Evolutionary conservation across 2,329 filamentous ascomycete genomes (phyloP), one percentile per base, ranked within the genome.

Genomic region (Xylariaceae sp.): DNA sequence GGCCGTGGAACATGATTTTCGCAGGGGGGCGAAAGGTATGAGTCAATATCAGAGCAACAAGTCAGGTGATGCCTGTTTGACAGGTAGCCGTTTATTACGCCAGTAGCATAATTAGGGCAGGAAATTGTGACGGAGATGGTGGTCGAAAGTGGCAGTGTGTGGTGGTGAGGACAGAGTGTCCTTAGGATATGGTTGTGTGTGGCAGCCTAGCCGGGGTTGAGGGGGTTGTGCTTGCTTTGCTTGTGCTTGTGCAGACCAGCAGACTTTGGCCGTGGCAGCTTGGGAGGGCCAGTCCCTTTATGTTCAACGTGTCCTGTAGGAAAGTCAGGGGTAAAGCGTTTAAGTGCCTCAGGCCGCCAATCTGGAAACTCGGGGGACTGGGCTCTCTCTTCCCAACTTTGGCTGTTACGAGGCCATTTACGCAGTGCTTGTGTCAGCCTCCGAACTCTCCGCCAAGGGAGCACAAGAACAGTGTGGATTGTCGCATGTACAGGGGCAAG

Each of bases 141-240:
- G 22, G 22, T 11, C n/a, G n/a, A n/a, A n/a, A 11, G 22, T 26
- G 22, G 22, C 11, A 26, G 22, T 26, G 22, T n/a, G 22, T 19
- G 13, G 28, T 37, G 11, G 43, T 45, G 42, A 49, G 47, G 51
- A 50, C 51, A 53, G 50, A 47, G 49, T 53, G 51, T 53, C 47
- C 51, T 50, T 32, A n/a, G 13, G 30, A 6, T 29, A 29, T n/a
- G 26, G 26, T 9, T 9, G 26, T 32, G 30, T 7, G 30, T 17
- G 22, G 22, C 11, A 26, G 22, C 22, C 22, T 42, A 49, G 33
- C 42, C 38, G 39, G 40, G 36, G 16, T 12, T 16, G 24, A 15
- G 26, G 41, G 30, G 34, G 16, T 15, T 29, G 28, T 13, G 15
- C 17, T 22, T 19, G 28, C 37, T 28, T 36, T 22, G 19, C 34